Base-by-base conservation (phyloP, 2,329 filamentous ascomycete species). In the Fusarium phyllophilum region DNA sequence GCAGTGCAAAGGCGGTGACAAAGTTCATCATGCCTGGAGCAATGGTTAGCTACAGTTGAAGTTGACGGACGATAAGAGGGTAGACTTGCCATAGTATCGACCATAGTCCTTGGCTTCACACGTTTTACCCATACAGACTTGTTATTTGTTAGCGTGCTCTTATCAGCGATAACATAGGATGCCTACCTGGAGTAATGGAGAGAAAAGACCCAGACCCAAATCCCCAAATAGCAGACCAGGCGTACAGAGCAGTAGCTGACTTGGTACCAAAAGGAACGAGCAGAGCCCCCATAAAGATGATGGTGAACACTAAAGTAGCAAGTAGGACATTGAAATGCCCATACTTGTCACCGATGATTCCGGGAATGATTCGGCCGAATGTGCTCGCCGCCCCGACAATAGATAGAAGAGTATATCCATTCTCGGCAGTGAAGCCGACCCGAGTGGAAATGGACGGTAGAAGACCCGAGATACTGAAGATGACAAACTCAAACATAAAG, bases 151-250 rank as follows among this genome's bases (percentile, higher is more conserved):
- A 77, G 69, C 13, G 15, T 8, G 8, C 12, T 14, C 4, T 24
- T 8, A 17, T 22, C 5, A 24, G 15, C 3, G 5, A 13, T 5
- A 14, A 11, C 2, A 6, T 10, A 71, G 11, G 15, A 18, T 20
- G 34, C 73, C 48, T 20, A 78, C 78, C 78, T 49, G 79, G 80
- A 3, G 82, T 81, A 4, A 86, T 79, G 1, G 83, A 84, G n/a
- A 87, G 77, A 78, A 84, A 87, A 0, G 84, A 83, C 0, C 86
- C 86, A 4, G 84, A 86, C 0, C 84, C 85, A n/a, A 87, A 85
- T 0, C 86, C 86, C 77, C 86, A 88, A 1, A 87, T 72, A 0
- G 83, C 84, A 3, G 83, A 80, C 41, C 86, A 86, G 1, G 79
- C 79, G 61, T 86, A 87, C 6, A 87, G 73, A 0, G 83, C 84